Base-by-base conservation (phyloP, 2,329 filamentous ascomycete species). In the Claviceps maximensis region DNA sequence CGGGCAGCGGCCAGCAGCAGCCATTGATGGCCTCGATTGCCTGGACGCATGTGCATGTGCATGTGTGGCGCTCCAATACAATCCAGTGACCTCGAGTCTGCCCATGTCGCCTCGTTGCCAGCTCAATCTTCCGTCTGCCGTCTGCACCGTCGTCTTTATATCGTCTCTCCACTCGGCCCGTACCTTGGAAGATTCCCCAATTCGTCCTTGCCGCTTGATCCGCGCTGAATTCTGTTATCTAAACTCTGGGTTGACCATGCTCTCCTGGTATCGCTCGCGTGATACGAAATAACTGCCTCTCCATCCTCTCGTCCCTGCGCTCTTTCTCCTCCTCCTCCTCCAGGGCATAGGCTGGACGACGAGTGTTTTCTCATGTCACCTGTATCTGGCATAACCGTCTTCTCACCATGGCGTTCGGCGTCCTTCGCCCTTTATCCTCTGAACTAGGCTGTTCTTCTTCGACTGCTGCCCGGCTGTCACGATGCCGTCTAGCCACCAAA, bases 381-480 rank as follows among this genome's bases (percentile, higher is more conserved):
- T 40, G 38, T 44, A 48, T 53, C 57, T 57, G 59, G 56, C 62
- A 67, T 67, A 64, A 62, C 55, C 56, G 59, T 58, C 54, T 50
- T 52, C 42, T 56, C 60, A 59, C 61, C 57, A 69, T 69, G 67
- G 63, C 66, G 56, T 62, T 64, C 48, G 62, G 60, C 55, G 55
- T 67, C 53, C 59, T 69, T 55, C 66, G 66, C 50, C 65, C 66
- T 52, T 57, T 68, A 55, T 61, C 62, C 52, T 56, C 62, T 40
- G 64, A 67, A 60, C 61, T 69, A 23, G 63, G 60, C 57, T 57
- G 52, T 50, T 57, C 57, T 46, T 58, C 58, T 12, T 53, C 53
- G 10, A 51, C 61, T 13, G 57, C 61, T 15, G 57, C 61, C 53
- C 61, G 62, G 42, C 52, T 66, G 10, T 55, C 61, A 27, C 58